Percentiles rank a stretch among this genome's conserved stretches.
Conservation (phyloP, 371 early-diverging fungal species). For the Parasitella parasitica region DNA sequence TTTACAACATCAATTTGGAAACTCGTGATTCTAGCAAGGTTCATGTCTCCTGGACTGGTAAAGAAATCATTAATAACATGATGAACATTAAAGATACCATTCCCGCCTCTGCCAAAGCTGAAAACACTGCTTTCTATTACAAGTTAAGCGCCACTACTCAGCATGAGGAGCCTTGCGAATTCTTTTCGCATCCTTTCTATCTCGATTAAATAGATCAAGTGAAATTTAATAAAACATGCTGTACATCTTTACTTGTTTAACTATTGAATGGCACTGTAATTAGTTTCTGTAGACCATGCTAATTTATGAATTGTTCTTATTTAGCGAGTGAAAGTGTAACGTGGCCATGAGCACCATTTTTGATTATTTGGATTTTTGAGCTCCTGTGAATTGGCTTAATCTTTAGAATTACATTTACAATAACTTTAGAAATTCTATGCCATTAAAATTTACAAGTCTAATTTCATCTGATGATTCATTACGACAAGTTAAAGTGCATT, state of each 20-base stretch:
- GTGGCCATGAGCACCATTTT: too few relatives aligned
- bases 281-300: too few relatives aligned
- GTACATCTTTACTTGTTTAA: background rate
- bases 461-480: too few relatives aligned
- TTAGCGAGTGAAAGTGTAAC: too few relatives aligned
- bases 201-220: constrained; percentile 10
- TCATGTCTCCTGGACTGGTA: constrained; percentile 37
- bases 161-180: constrained; percentile 44
- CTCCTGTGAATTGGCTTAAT: too few relatives aligned
- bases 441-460: too few relatives aligned
- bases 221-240: background rate
- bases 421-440: too few relatives aligned
- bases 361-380: too few relatives aligned
- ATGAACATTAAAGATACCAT: constrained; percentile 46
- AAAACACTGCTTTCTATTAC: constrained; percentile 45
- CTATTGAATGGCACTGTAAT: too few relatives aligned
- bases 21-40: constrained; percentile 35
- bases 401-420: too few relatives aligned
- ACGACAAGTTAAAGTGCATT: too few relatives aligned
- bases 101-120: constrained; percentile 22
- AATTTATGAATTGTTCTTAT: too few relatives aligned
- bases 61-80: constrained; percentile 21
- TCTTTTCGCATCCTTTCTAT: constrained; percentile 53
- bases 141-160: constrained; percentile 38
- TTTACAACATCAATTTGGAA: constrained; percentile 38